Base-by-base conservation (phyloP, 306 rosid genomes). In the Vigna reflexopilosa region DNA sequence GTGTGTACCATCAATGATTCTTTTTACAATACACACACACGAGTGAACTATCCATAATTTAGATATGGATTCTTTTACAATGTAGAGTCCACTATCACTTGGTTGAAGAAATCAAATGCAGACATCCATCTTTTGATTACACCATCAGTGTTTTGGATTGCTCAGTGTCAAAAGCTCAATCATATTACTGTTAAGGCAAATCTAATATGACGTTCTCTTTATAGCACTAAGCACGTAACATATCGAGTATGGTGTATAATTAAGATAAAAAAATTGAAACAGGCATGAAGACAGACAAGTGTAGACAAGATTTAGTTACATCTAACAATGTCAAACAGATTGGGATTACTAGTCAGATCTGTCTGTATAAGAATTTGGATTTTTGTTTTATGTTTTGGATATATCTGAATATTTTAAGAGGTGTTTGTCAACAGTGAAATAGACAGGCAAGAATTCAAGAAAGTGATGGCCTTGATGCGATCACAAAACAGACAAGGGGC, bases 391-490 rank as follows among this genome's bases (percentile, higher is more conserved):
- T 19, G 22, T 42, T 20, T 67, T 73, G 30, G 14, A 12, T 66
- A 66, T 57, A 66, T 57, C 51, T 80, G 22, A 40, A 9, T 13
- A 24, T 16, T 50, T 17, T n/a, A 52, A 50, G 7, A 50, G 28
- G 72, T 11, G 63, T n/a, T 24, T 52, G 36, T 58, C 11, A 61
- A 73, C 75, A 91, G 97, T 69, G 88, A 82, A 77, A 93, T 93
- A 52, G 93, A 91, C 76, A 87, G 20, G 66, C 80, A 68, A 57
- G 98, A 93, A 71, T 91, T 93, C 81, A 87, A 88, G 79, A 88
- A 88, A 85, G 96, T 93, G 55, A 93, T 90, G 98, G 63, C 83
- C 4, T 73, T 90, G 85, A 90, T 93, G 98, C 79, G 91, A 72
- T 82, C 86, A 55, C 93, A 83, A 69, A 90, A 79, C 84, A 85